These are phyloP conservation scores for Colletotrichum tamarilloi DNA, from an alignment of 2,329 filamentous ascomycete genomes.

Conservation along the genomic window DNA sequence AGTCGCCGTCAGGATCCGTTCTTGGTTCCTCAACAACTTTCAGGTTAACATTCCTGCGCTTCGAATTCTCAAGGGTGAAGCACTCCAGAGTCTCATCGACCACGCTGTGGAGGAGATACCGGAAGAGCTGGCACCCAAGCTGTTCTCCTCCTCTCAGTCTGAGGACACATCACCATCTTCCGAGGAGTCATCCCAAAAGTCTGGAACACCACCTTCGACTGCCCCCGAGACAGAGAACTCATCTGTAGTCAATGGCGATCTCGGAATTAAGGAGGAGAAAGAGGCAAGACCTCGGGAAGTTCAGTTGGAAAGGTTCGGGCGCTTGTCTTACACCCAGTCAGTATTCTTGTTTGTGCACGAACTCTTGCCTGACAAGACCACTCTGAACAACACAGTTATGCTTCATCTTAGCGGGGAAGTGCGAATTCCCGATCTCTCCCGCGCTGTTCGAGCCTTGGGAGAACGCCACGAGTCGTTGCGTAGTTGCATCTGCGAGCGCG, in stretches of 20 bases:
- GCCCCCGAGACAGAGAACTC: neutral
- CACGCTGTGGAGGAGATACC: neutral
- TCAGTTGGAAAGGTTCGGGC: neutral
- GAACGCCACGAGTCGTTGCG: neutral
- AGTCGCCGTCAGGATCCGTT: constrained; percentile 48
- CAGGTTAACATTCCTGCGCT: constrained; percentile 56
- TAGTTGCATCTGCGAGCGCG: neutral
- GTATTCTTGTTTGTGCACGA: neutral
- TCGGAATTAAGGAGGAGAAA: neutral
- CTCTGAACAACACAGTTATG: constrained; percentile 1
- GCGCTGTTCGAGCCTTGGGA: neutral
- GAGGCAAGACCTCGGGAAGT: neutral
- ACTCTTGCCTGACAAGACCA: neutral
- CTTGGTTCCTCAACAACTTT: constrained; percentile 60
- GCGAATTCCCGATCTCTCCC: neutral
- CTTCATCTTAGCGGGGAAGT: neutral
- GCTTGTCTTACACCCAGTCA: neutral
- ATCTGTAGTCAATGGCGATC: neutral
- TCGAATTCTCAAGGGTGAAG: constrained; percentile 49
- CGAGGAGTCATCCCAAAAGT: neutral
- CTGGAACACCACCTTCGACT: neutral
- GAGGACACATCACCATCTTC: neutral
- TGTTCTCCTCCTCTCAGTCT: neutral
- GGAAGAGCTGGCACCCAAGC: neutral
- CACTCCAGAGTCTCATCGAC: neutral